Evolutionary conservation across 164 flowering plant species (phyloP), one percentile per base, ranked within the genome.

Genomic region (Protea cynaroides): DNA sequence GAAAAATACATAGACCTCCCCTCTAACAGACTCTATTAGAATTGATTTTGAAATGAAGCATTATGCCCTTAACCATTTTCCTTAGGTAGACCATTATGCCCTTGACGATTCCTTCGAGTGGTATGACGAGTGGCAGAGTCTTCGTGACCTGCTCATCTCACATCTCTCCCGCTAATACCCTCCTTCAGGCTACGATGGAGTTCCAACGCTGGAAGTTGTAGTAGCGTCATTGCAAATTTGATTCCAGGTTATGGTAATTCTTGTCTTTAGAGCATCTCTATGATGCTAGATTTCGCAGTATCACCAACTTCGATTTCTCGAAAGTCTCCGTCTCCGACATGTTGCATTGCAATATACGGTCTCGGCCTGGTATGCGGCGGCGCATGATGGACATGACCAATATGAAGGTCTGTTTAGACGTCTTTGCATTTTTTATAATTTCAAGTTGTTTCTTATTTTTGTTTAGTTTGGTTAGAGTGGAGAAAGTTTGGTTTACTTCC

Each of bases 191-290:
- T 1, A 14, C 58, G 34, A 18, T 63, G 56, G 64, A 52, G 18
- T 66, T 53, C 47, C 65, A 21, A 54, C 65, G 55, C 7, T 24
- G n/a, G 66, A 44, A 21, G 36, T 62, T 18, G 5, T 11, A 14
- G 15, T 36, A 0, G 1, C 49, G 18, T 38, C 56, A 17, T 54
- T 67, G 21, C 88, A 84, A 66, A 84, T 93, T 80, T 93, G 13
- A 86, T 90, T 0, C 98, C 98, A 0, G 98, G 96, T 7, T 93
- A 97, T 72, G 98, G 98, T 11, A 93, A 84, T 64, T 93, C 98
- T 15, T 70, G 74, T 47, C 81, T 93, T 25, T 90, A 8, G 97
- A 93, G 78, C 74, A 83, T 56, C 70, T 93, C 12, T 93, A 89
- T 61, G 98, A 90, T 47, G 79, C 82, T n/a, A n/a, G 98, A 0